Conservation (phyloP, 148 eudicot genomes). For the Camellia granthamiana region DNA sequence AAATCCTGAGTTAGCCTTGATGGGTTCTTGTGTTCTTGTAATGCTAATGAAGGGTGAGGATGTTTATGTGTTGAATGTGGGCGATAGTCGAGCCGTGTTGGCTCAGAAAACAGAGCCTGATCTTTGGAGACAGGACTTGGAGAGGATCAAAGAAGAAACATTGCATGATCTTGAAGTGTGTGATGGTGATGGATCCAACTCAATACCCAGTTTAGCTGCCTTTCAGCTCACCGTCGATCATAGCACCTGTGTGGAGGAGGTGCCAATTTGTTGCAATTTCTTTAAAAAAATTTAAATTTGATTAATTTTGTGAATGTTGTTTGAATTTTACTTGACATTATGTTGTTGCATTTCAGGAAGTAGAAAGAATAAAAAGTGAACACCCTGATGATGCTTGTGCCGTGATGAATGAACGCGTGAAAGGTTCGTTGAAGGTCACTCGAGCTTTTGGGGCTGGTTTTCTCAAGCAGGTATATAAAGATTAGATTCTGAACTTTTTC, state of each 20-base stretch:
- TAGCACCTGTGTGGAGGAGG: conserved; percentile 83
- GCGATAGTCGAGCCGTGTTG: conserved; percentile 85
- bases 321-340: conserved; percentile 8
- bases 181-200: conserved; percentile 45
- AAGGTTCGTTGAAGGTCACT: conserved; percentile 94
- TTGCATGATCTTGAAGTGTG: conserved; percentile 65
- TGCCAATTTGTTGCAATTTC: conserved; percentile 17
- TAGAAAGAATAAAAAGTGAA: conserved; percentile 65
- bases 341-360: conserved; percentile 58
- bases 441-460: conserved; percentile 99
- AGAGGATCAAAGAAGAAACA: conserved; percentile 86
- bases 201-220: conserved; percentile 51
- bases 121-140: conserved; percentile 91
- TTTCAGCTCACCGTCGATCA: conserved; percentile 81
- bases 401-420: conserved; percentile 82
- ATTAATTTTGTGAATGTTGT: neutral
- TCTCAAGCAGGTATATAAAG: conserved; percentile 71
- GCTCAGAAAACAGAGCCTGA: conserved; percentile 70
- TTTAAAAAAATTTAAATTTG: neutral
- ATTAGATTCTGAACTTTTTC: conserved; percentile 13
- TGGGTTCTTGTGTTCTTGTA: conserved; percentile 95
- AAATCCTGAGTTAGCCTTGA: conserved; percentile 89
- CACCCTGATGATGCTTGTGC: conserved; percentile 76
- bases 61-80: conserved; percentile 90
- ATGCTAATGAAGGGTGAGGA: conserved; percentile 96